These are phyloP conservation scores for Kwoniella heveanensis DNA, from an alignment of 768 basidiomycete genomes.

Conservation along the genomic window DNA sequence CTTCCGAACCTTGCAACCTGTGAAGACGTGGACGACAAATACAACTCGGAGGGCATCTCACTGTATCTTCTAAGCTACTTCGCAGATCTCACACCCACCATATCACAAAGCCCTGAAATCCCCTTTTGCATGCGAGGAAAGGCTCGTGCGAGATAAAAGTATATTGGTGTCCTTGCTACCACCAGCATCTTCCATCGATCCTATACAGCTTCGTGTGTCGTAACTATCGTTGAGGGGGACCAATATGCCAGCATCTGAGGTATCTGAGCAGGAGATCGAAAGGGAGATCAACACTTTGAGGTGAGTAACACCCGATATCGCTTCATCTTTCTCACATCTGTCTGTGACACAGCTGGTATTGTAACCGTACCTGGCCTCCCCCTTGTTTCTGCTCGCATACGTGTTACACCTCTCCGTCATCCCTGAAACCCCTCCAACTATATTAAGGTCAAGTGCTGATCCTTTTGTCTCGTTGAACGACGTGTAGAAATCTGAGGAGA, in stretches of 20 bases:
- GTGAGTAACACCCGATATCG: conserved; percentile 33
- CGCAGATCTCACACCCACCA: neutral
- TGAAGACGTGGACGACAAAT: neutral
- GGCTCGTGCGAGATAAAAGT: conserved; percentile 12
- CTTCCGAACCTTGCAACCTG: neutral
- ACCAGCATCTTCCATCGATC: neutral
- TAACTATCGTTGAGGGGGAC: neutral
- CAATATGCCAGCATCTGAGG: conserved; percentile 32
- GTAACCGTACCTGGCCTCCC: neutral
- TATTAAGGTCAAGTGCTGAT: neutral
- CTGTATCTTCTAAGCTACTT: neutral
- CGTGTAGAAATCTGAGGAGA: conserved; percentile 62
- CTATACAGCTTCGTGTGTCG: neutral
- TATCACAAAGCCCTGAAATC: neutral
- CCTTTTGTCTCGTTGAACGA: neutral
- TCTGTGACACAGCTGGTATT: neutral
- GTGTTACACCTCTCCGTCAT: neutral
- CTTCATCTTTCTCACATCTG: neutral
- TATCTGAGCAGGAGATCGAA: conserved; percentile 54
- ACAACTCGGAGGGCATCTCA: neutral
- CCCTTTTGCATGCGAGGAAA: neutral
- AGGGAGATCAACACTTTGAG: conserved; percentile 50
- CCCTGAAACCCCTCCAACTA: neutral
- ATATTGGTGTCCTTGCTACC: neutral
- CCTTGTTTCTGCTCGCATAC: neutral